A percentile compares a stretch with the other conserved stretches of the same genome.
Conservation (phyloP, 1,284 basidiomycete species). For the Ganoderma resinaceum region DNA sequence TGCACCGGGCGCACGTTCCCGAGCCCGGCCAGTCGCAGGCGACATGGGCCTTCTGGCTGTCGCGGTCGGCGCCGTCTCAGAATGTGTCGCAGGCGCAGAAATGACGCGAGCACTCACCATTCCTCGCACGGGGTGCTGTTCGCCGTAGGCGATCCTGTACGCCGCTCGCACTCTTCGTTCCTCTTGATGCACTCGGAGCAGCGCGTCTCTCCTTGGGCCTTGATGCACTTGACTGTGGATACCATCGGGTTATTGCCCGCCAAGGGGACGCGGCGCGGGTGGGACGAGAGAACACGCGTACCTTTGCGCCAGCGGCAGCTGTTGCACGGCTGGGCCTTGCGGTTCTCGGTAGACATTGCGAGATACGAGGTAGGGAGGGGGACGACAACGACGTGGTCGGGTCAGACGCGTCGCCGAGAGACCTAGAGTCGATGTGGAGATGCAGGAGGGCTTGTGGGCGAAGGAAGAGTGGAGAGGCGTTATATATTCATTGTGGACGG, state of each 20-base stretch:
- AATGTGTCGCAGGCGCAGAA: background rate
- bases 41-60: slow-evolving; percentile 25
- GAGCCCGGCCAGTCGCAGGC: slow-evolving; percentile 20
- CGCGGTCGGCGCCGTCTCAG: background rate
- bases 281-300: slow-evolving; percentile 3
- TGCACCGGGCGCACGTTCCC: slow-evolving; percentile 23
- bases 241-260: background rate
- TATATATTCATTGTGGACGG: slow-evolving; percentile 12
- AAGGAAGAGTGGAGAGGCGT: background rate
- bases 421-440: background rate
- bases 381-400: background rate
- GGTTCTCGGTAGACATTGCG: background rate
- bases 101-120: slow-evolving; percentile 16
- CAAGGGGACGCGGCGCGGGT: background rate
- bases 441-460: background rate
- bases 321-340: slow-evolving; percentile 10
- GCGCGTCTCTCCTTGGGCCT: background rate
- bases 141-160: background rate
- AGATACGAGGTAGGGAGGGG: background rate
- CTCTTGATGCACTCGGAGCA: slow-evolving; percentile 21
- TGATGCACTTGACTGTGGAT: slow-evolving; percentile 22
- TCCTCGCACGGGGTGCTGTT: slow-evolving; percentile 18
- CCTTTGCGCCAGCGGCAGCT: slow-evolving; percentile 21
- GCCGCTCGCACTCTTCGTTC: slow-evolving; percentile 1
- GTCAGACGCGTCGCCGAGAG: background rate